Base-by-base conservation (phyloP, 225 moss, liverwort and hornwort genomes). In the Anthoceros angustus region DNA sequence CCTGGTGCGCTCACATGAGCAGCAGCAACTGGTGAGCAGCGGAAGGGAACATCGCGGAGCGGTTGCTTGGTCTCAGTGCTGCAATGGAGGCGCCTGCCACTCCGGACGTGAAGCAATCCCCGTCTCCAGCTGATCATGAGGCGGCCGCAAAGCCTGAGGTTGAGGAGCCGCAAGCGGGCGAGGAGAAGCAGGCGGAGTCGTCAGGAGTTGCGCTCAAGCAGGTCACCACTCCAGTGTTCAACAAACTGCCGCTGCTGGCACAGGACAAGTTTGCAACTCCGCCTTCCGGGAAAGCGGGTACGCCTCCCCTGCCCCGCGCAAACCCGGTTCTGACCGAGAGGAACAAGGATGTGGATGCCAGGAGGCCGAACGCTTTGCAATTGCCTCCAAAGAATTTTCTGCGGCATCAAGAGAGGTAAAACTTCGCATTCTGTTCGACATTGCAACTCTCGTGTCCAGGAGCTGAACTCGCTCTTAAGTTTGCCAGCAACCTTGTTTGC, bases 251-350 rank as follows among this genome's bases (percentile, higher is more conserved):
- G 6, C 7, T 15, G 55, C 55, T 15, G 16, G 7, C 23, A 23
- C 55, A 55, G 55, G 55, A 55, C 16, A 55, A 55, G 55, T 55
- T 55, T 20, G 18, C 55, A 55, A 55, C 55, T 55, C 55, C 55
- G 55, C 55, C 55, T 55, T 55, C n/a, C 7, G 55, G 12, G n/a
- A 55, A 55, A 55, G 55, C 55, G 23, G 55, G 55, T 23, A 55
- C 55, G 23, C 55, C 55, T 55, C 55, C 55, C 55, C 14, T 55
- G 55, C 55, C 55, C 7, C 18, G 55, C 18, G 55, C 55, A 55
- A 55, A 20, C n/a, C 55, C 55, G 6, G 55, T 55, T 23, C n/a
- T 55, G 55, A 55, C 55, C 7, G 55, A 55, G 55, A 55, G 55
- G 55, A 55, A 55, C 55, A 20, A 20, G 7, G 55, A 55, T 7